Base-by-base conservation (phyloP, 306 rosid species). In the Hippophae tibetana region DNA sequence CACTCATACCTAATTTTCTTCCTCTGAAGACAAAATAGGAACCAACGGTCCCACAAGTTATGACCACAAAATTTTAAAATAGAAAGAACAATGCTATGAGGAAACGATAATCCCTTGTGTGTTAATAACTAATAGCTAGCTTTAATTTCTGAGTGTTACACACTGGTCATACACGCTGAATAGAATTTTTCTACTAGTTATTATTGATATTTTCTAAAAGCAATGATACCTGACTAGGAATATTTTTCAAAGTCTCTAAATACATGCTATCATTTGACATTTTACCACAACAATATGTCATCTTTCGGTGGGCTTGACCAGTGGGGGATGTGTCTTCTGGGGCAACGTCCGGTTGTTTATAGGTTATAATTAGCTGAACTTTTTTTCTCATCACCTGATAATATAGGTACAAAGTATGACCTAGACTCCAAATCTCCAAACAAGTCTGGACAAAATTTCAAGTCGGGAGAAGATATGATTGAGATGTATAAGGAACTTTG, bases 381-480 rank as follows among this genome's bases (percentile, higher is more conserved):
- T 65, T 54, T 47, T 43, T 62, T 67, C 52, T 58, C 63, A 26
- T 54, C 75, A 47, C 31, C 38, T 43, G 73, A 47, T 62, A 10
- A 65, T 62, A 59, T 68, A 90, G 98, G 98, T 69, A 87, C 82
- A 47, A 90, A 89, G 84, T 90, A 90, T 65, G 93, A 90, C 69
- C 79, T 90, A 72, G 92, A 90, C 79, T 60, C 69, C 55, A 80
- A 90, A 76, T 74, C 87, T 68, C 82, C 79, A 9, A 84, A 81
- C 60, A 90, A 80, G 73, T 79, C 82, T 1, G 98, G 78, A 59
- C 98, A 92, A 76, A 76, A 85, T 74, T 87, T 85, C 60, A 87
- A 81, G 82, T 79, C 98, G 1, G 98, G 84, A 55, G 90, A 87
- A 65, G 92, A 92, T 80, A 78, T 92, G 96, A 69, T 82, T 58